Conservation (phyloP, 2,329 filamentous ascomycete genomes). For the Xylariaceae sp. region DNA sequence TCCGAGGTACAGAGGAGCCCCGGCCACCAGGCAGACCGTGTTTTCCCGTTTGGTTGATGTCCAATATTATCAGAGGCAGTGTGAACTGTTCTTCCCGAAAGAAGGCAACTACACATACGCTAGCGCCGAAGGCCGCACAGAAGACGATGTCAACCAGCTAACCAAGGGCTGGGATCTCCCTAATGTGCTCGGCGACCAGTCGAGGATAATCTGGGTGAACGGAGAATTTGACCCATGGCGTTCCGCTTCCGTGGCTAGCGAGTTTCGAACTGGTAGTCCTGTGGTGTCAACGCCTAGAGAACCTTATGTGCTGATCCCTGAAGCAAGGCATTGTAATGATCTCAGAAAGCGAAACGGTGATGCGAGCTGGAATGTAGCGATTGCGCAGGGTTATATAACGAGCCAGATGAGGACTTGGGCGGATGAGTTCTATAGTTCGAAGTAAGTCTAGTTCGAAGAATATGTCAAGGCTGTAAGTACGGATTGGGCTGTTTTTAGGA, state of each 20-base stretch:
- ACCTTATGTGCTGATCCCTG: slow-evolving; percentile 51
- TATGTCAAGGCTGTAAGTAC: no score
- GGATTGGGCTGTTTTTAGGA: no score
- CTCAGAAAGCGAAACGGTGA: slow-evolving; percentile 42
- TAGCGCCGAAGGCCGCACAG: slow-evolving; percentile 41
- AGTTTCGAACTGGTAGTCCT: slow-evolving; percentile 50
- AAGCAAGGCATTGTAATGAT: slow-evolving; percentile 54
- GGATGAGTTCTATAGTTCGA: no score
- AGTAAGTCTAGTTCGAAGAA: no score
- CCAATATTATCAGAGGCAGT: slow-evolving; percentile 54
- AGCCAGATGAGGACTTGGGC: slow-evolving; percentile 15
- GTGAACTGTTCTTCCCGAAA: slow-evolving; percentile 51
- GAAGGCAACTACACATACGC: slow-evolving; percentile 48
- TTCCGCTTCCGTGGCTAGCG: slow-evolving; percentile 48
- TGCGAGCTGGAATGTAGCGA: slow-evolving; percentile 11
- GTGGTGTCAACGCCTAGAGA: slow-evolving; percentile 41
- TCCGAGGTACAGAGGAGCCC: no score
- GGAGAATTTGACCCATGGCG: slow-evolving; percentile 59
- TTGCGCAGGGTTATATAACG: slow-evolving; percentile 10
- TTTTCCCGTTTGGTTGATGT: slow-evolving; percentile 44
- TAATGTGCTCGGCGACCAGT: slow-evolving; percentile 35
- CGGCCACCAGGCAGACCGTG: no score
- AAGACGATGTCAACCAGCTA: slow-evolving; percentile 44
- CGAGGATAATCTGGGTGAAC: slow-evolving; percentile 55
- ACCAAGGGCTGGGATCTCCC: slow-evolving; percentile 54